A percentile compares a stretch with the other conserved stretches of the same genome.
These are phyloP conservation scores for Colletotrichum limetticola DNA, from an alignment of 2,329 filamentous ascomycete genomes.

Conservation along the genomic window DNA sequence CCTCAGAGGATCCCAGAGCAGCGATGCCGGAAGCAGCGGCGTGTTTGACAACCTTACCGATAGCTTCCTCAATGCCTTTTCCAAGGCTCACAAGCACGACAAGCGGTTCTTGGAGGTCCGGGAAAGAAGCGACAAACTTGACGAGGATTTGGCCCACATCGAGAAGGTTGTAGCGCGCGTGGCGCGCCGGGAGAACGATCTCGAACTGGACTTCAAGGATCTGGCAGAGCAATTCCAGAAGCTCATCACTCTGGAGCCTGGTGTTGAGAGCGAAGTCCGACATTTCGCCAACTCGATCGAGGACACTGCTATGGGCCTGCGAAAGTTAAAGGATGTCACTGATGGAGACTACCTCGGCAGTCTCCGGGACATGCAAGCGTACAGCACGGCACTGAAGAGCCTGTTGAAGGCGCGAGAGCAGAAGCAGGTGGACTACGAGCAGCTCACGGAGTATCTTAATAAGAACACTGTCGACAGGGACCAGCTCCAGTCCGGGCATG, in stretches of 20 bases:
- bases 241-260: constrained; percentile 88
- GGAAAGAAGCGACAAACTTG: constrained; percentile 92
- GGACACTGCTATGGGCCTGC: constrained; percentile 82
- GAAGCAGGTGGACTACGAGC: constrained; percentile 98
- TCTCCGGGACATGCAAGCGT: constrained; percentile 94
- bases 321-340: constrained; percentile 86
- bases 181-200: constrained; percentile 84
- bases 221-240: constrained; percentile 95
- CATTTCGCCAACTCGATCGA: constrained; percentile 89
- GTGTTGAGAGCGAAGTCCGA: constrained; percentile 83
- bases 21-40: constrained; percentile 65
- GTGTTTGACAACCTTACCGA: constrained; percentile 97
- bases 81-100: constrained; percentile 95
- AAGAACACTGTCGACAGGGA: constrained; percentile 91
- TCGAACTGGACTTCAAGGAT: constrained; percentile 89
- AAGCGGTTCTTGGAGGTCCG: constrained; percentile 93
- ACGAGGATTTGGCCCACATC: constrained; percentile 91
- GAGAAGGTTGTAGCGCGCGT: constrained; percentile 96
- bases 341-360: constrained; percentile 96
- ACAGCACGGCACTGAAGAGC: constrained; percentile 85
- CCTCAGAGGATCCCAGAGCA: constrained; percentile 67
- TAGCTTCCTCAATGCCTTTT: constrained; percentile 96
- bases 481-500: constrained; percentile 73
- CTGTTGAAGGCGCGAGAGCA: constrained; percentile 94
- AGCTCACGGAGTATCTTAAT: constrained; percentile 93